These are phyloP conservation scores for Neonectria hederae DNA, from an alignment of 2,329 filamentous ascomycete species.

Conservation along the genomic window DNA sequence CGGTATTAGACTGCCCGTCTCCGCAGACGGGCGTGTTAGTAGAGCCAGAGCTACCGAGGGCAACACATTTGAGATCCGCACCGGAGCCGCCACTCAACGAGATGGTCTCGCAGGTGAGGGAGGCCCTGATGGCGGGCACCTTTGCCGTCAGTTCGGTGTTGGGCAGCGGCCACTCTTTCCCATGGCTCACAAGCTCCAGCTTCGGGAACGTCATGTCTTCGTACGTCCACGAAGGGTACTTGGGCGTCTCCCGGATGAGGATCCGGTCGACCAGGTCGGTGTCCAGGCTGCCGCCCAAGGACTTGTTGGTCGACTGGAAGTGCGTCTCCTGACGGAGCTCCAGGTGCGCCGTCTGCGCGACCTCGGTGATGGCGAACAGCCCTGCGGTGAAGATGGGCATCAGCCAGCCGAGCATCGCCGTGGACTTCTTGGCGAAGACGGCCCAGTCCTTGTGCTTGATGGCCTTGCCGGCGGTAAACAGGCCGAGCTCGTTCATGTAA, in stretches of 20 bases:
- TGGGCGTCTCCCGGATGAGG: conserved; percentile 32
- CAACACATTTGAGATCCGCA: conserved; percentile 30
- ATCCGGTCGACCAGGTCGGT: conserved; percentile 30
- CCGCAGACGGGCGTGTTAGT: conserved; percentile 32
- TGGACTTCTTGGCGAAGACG: conserved; percentile 41
- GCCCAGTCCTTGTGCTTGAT: conserved; percentile 39
- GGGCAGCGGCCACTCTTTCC: conserved; percentile 34
- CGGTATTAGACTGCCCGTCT: conserved; percentile 28
- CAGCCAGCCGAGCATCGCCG: conserved; percentile 41
- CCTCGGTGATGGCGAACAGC: conserved; percentile 37
- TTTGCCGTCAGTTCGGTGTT: conserved; percentile 36
- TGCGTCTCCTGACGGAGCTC: conserved; percentile 34
- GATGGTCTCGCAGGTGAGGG: conserved; percentile 36
- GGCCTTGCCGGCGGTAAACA: conserved; percentile 38
- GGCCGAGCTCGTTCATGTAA: conserved; percentile 43
- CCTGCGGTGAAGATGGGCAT: conserved; percentile 44
- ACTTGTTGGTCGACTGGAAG: conserved; percentile 37
- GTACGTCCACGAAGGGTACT: conserved; percentile 41
- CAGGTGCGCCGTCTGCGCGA: conserved; percentile 31
- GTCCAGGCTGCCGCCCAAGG: conserved; percentile 25
- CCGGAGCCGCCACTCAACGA: conserved; percentile 27
- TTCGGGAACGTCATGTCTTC: conserved; percentile 39
- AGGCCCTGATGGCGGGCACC: conserved; percentile 30
- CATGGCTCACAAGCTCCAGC: conserved; percentile 29
- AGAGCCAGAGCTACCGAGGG: conserved; percentile 26